Conservation (phyloP, 768 basidiomycete genomes). For the Pisolithus sp. region DNA sequence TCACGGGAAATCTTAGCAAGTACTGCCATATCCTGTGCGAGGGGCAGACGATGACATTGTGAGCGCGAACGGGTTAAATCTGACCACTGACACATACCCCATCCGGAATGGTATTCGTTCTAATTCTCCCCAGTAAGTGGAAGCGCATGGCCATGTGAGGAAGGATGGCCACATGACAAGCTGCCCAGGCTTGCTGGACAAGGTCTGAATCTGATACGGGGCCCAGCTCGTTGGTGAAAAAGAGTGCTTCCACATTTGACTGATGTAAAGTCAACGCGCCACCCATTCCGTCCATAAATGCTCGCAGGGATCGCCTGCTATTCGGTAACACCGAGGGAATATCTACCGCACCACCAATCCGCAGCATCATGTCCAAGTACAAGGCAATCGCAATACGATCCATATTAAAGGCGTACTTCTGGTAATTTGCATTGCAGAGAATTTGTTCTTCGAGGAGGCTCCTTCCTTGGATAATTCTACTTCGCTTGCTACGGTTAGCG, state of each 20-base stretch:
- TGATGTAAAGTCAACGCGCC: slow-evolving; percentile 14
- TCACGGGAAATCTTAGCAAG: slow-evolving; percentile 43
- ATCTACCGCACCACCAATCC: slow-evolving; percentile 34
- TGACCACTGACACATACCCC: slow-evolving; percentile 18
- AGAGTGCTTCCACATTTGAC: slow-evolving; percentile 22
- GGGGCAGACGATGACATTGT: slow-evolving; percentile 1
- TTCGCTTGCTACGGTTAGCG: neutral
- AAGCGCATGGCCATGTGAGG: slow-evolving; percentile 10
- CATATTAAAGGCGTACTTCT: slow-evolving; percentile 41
- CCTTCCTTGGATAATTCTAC: slow-evolving; percentile 6
- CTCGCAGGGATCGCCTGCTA: slow-evolving; percentile 28
- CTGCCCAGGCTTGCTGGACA: too few relatives aligned
- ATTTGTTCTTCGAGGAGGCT: slow-evolving; percentile 26
- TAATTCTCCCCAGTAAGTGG: slow-evolving; percentile 10
- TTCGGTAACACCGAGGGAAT: slow-evolving; percentile 28
- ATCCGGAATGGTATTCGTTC: slow-evolving; percentile 21
- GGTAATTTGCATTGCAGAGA: slow-evolving; percentile 21
- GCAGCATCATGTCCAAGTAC: slow-evolving; percentile 32
- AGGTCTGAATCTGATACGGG: slow-evolving; percentile 3
- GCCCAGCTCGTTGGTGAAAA: slow-evolving; percentile 21
- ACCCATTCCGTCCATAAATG: slow-evolving; percentile 18
- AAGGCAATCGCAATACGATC: slow-evolving; percentile 38
- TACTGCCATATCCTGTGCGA: slow-evolving; percentile 34
- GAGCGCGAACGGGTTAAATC: neutral
- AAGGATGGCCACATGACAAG: slow-evolving; percentile 29